phyloP scores from a whole-genome alignment of 768 basidiomycete species.

The Hemileccinum rubropunctum region DNA sequence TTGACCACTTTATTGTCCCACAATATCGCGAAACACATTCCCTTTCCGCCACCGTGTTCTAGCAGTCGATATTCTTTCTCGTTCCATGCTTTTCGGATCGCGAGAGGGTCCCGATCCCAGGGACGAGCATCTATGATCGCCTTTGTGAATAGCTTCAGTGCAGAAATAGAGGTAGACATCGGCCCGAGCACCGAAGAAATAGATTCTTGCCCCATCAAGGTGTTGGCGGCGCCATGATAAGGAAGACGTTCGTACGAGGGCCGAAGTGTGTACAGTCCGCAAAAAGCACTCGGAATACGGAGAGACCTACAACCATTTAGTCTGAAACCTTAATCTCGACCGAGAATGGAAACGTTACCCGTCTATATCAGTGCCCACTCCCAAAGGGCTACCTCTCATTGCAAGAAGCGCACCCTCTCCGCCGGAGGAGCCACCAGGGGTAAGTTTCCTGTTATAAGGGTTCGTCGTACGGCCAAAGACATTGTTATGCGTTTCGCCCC shows the following conservation, averaged over 20 bases:
- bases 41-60: constrained; percentile 56
- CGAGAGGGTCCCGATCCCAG: constrained; percentile 66
- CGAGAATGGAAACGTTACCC: constrained; percentile 43
- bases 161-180: constrained; percentile 58
- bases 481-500: constrained; percentile 76
- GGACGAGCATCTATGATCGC: constrained; percentile 39
- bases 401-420: constrained; percentile 81
- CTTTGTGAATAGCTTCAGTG: constrained; percentile 55
- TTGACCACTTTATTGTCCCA: constrained; percentile 60
- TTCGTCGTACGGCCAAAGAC: constrained; percentile 80
- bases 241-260: constrained; percentile 73
- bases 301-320: constrained; percentile 47
- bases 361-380: constrained; percentile 81
- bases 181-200: constrained; percentile 77
- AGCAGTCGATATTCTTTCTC: constrained; percentile 54
- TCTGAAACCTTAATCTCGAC: not conserved
- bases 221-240: constrained; percentile 62
- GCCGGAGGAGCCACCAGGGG: constrained; percentile 80
- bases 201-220: constrained; percentile 70
- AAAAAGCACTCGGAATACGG: constrained; percentile 69
- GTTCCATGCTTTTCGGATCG: constrained; percentile 56
- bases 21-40: constrained; percentile 58
- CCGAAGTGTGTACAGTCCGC: constrained; percentile 70
- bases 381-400: constrained; percentile 45
- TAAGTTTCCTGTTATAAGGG: constrained; percentile 70